A percentile compares a stretch with the other conserved stretches of the same genome.
Conservation (phyloP, 495 filamentous ascomycete genomes). For the Saxophila tyrrhenica region DNA sequence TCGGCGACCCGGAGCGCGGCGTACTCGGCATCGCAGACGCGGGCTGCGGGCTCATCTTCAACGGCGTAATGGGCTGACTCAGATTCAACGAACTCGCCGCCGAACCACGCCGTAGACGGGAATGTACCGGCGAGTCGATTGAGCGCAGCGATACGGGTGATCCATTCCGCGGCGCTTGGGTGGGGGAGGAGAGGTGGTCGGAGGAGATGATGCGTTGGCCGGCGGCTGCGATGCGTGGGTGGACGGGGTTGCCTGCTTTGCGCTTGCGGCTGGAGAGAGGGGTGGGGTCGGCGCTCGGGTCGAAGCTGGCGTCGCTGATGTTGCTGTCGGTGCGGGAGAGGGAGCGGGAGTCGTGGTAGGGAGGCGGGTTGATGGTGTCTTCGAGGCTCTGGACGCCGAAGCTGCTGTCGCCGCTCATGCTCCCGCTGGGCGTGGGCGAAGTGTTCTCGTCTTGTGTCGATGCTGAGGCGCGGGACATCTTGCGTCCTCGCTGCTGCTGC, state of each 20-base stretch:
- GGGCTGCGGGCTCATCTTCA: constrained; percentile 38
- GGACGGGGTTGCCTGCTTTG: constrained; percentile 18
- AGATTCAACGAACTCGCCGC: constrained; percentile 24
- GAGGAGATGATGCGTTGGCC: constrained; percentile 20
- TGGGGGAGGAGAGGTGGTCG: constrained; percentile 1
- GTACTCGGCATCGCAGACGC: constrained; percentile 31
- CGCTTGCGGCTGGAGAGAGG: constrained; percentile 10
- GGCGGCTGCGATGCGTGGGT: constrained; percentile 17
- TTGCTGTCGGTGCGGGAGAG: constrained; percentile 19
- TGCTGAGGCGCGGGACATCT: constrained; percentile 1
- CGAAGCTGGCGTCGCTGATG: constrained; percentile 3
- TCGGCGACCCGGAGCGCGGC: constrained; percentile 35
- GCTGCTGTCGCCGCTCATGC: constrained; percentile 30
- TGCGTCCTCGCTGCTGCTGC: constrained; percentile 11
- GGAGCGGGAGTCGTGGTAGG: constrained; percentile 21
- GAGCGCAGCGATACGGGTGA: constrained; percentile 13
- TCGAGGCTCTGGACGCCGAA: constrained; percentile 57
- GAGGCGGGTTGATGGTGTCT: constrained; percentile 39
- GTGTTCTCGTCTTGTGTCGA: constrained; percentile 4
- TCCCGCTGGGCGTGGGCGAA: constrained; percentile 1
- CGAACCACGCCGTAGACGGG: constrained; percentile 15
- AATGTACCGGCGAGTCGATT: constrained; percentile 22
- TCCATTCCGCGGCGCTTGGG: constrained; percentile 15
- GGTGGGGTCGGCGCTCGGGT: constrained; percentile 6
- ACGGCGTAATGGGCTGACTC: constrained; percentile 47